Conservation (phyloP, 306 rosid genomes). For the Rubus parviflorus region DNA sequence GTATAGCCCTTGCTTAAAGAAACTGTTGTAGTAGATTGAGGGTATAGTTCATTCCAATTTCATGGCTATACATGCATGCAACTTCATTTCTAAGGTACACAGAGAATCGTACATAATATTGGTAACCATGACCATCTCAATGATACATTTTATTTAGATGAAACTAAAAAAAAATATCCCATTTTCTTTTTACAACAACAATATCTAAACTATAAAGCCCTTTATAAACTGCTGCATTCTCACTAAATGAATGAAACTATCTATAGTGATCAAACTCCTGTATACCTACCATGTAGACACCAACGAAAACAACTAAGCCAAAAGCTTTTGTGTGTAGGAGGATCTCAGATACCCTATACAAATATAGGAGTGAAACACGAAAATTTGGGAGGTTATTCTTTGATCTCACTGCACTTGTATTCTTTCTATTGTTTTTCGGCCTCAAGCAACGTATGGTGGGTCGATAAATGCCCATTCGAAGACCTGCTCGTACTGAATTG, state of each 20-base stretch:
- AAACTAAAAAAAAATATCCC: background rate
- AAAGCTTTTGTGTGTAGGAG: background rate
- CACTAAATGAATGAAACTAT: constrained; percentile 6
- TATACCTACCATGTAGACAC: constrained; percentile 11
- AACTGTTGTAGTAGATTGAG: too few species aligned
- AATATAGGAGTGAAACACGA: background rate
- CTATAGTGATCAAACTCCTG: background rate
- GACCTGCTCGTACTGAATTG: constrained; percentile 68
- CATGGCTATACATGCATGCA: background rate
- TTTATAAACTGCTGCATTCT: background rate
- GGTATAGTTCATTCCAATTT: background rate
- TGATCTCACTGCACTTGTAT: background rate
- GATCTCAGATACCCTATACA: constrained; percentile 10
- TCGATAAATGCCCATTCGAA: constrained; percentile 66
- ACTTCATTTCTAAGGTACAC: background rate
- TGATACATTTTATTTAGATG: background rate
- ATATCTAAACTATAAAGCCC: background rate
- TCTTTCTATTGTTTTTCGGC: background rate
- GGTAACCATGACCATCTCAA: too few species aligned
- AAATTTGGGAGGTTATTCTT: background rate
- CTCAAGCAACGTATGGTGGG: constrained; percentile 61
- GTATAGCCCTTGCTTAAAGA: too few species aligned
- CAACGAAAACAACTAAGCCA: background rate
- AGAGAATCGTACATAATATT: background rate
- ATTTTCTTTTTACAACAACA: background rate